These are phyloP conservation scores for Paramecium tetraurelia DNA, from an alignment of 73 alveolate genomes.

Conservation along the genomic window DNA sequence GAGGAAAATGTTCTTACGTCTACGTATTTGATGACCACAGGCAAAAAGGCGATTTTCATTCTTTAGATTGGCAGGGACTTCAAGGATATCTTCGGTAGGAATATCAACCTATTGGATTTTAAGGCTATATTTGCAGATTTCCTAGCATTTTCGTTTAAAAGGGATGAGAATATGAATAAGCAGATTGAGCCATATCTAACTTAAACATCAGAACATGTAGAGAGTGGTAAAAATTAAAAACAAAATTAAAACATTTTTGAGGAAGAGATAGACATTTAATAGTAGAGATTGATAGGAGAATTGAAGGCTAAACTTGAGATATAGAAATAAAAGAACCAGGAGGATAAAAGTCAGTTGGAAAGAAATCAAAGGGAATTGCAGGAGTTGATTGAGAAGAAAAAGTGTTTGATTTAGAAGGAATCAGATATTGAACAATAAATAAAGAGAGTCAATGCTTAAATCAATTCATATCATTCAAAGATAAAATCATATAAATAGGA, in stretches of 20 bases:
- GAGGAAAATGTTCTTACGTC: neutral
- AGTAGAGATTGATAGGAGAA: neutral
- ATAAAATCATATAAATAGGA: neutral
- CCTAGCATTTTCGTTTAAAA: neutral
- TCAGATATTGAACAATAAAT: neutral
- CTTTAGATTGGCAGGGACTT: neutral
- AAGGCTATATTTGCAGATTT: neutral
- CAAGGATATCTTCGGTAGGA: neutral
- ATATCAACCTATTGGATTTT: neutral
- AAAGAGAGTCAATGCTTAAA: neutral
- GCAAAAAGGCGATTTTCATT: neutral
- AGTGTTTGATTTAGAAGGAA: neutral
- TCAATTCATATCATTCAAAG: neutral
- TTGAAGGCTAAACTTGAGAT: neutral
- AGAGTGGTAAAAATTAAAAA: neutral
- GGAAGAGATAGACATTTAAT: neutral
- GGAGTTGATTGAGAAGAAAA: neutral
- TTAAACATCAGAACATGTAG: neutral
- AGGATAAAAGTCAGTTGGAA: neutral
- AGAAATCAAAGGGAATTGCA: neutral
- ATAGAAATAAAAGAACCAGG: neutral
- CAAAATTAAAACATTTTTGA: neutral
- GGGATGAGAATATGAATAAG: neutral
- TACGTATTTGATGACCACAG: neutral
- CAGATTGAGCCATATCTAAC: neutral